These are phyloP conservation scores for Pseudomassariella vexata DNA, from an alignment of 2,329 filamentous ascomycete species.

Conservation along the genomic window DNA sequence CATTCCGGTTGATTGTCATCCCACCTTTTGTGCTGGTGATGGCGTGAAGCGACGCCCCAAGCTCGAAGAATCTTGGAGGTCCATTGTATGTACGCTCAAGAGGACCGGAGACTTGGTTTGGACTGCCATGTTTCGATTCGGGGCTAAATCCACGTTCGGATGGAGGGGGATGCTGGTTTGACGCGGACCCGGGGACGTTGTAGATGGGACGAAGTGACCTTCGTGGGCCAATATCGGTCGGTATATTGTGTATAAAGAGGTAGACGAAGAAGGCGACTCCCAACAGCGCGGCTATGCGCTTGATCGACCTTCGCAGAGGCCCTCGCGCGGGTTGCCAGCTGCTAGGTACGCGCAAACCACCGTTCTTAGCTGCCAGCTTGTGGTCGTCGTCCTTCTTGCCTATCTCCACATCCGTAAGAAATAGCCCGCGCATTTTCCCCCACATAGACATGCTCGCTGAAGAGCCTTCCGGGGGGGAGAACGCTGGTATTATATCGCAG, in stretches of 20 bases:
- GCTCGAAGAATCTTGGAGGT: slow-evolving; percentile 59
- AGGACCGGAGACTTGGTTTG: slow-evolving; percentile 6
- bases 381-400: slow-evolving; percentile 58
- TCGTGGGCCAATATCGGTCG: slow-evolving; percentile 34
- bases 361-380: slow-evolving; percentile 23
- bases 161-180: slow-evolving; percentile 2
- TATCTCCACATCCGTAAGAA: slow-evolving; percentile 48
- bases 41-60: slow-evolving; percentile 58
- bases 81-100: slow-evolving; percentile 57
- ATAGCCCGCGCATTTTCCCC: slow-evolving; percentile 38
- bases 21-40: slow-evolving; percentile 49
- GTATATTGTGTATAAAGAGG: slow-evolving; percentile 60
- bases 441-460: slow-evolving; percentile 17
- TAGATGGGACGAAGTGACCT: slow-evolving; percentile 29
- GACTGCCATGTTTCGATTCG: no score
- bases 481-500: slow-evolving; percentile 1
- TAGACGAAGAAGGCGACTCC: slow-evolving; percentile 49
- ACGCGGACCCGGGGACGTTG: not conserved
- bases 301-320: slow-evolving; percentile 46
- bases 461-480: not conserved
- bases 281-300: slow-evolving; percentile 43
- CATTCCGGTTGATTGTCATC: slow-evolving; percentile 54
- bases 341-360: slow-evolving; percentile 20
- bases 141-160: slow-evolving; percentile 5
- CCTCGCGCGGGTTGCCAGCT: slow-evolving; percentile 36